These are phyloP conservation scores for Sphenostylis stenocarpa DNA, from an alignment of 306 rosid genomes.

Conservation along the genomic window DNA sequence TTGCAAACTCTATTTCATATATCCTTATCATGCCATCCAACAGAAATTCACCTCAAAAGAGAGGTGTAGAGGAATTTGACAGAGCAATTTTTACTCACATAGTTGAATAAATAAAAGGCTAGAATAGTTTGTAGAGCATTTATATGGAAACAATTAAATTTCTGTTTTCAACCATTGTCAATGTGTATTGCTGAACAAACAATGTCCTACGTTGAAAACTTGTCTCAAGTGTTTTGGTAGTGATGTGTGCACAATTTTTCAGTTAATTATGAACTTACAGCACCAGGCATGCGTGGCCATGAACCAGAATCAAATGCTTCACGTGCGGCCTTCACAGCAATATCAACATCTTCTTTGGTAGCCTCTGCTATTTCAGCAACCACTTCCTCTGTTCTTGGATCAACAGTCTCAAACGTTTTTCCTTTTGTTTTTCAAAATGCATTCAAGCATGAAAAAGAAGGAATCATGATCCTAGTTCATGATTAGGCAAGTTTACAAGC, in stretches of 20 bases:
- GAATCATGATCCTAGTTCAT: not conserved
- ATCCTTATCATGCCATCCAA: not conserved
- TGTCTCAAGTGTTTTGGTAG: not conserved
- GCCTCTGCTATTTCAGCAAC: conserved; percentile 69
- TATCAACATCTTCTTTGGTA: conserved; percentile 68
- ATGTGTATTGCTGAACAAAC: not conserved
- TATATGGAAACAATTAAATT: no score
- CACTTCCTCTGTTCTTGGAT: conserved; percentile 87
- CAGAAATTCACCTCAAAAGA: no score
- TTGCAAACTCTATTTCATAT: not conserved
- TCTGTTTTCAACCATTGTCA: not conserved
- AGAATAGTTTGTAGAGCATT: no score
- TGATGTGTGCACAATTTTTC: not conserved
- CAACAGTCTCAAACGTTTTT: conserved; percentile 74
- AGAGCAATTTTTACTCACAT: no score
- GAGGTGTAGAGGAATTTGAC: no score
- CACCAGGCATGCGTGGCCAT: conserved; percentile 88
- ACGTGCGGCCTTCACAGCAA: conserved; percentile 88
- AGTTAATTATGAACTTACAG: conserved; percentile 44
- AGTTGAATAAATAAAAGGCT: no score
- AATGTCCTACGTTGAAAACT: no score
- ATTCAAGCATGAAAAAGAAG: not conserved
- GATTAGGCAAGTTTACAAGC: not conserved
- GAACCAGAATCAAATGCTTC: conserved; percentile 84
- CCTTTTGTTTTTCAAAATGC: conserved; percentile 41